Evolutionary conservation across 352 stramenopile species (phyloP).

Genomic region (Phytopythium montanum): DNA sequence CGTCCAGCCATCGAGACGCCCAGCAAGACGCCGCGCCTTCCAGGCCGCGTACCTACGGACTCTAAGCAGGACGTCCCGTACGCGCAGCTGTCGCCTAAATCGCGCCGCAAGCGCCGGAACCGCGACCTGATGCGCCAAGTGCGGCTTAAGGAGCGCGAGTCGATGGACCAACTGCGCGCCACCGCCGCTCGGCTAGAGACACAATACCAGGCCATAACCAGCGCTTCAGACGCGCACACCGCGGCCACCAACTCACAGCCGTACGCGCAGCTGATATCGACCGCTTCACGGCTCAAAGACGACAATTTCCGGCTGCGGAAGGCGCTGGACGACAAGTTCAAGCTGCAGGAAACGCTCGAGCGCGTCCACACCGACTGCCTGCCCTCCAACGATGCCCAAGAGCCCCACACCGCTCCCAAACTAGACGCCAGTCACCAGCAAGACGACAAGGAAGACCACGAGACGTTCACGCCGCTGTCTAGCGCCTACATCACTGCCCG

Average conservation of each 20-base stretch:
- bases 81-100: slow-evolving; percentile 31
- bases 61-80: slow-evolving; percentile 11
- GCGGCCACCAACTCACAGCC: slow-evolving; percentile 4
- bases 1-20: neutral
- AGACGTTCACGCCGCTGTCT: slow-evolving; percentile 23
- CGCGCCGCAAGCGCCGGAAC: slow-evolving; percentile 45
- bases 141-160: slow-evolving; percentile 44
- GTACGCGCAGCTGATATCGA: slow-evolving; percentile 35
- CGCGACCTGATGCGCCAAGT: slow-evolving; percentile 51
- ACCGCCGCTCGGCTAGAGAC: slow-evolving; percentile 44
- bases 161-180: slow-evolving; percentile 39
- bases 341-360: slow-evolving; percentile 45
- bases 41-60: neutral
- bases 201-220: slow-evolving; percentile 19
- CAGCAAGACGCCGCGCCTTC: neutral
- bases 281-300: slow-evolving; percentile 31
- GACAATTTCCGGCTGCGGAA: slow-evolving; percentile 41
- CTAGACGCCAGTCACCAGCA: neutral
- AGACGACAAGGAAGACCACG: slow-evolving; percentile 9
- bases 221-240: neutral
- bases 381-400: slow-evolving; percentile 9
- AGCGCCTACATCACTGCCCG: slow-evolving; percentile 15
- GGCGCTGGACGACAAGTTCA: slow-evolving; percentile 41
- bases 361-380: slow-evolving; percentile 33
- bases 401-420: slow-evolving; percentile 7